Evolutionary conservation across 768 basidiomycete genomes (phyloP).

Genomic region (Leccinum uliginosum): DNA sequence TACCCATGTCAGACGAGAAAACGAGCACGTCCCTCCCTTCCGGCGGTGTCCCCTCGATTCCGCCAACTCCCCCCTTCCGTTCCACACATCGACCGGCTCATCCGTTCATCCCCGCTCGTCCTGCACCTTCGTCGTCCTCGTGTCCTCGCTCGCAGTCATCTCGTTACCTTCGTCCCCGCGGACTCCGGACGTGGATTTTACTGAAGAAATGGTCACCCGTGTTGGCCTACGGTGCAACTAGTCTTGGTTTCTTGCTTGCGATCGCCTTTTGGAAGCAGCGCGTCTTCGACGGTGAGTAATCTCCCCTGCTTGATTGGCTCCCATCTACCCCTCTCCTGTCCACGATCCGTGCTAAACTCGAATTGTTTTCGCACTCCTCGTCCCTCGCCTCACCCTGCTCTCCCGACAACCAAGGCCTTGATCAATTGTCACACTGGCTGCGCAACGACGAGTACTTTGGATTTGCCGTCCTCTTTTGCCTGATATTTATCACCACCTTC

Average conservation of each 20-base stretch:
- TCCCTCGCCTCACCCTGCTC: not conserved
- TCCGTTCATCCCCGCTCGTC: conserved; percentile 19
- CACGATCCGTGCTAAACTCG: conserved; percentile 1
- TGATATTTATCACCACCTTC: conserved; percentile 85
- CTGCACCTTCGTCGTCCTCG: conserved; percentile 11
- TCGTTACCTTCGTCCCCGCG: conserved; percentile 42
- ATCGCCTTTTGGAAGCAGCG: conserved; percentile 80
- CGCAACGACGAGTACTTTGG: conserved; percentile 69
- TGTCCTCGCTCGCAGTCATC: conserved; percentile 18
- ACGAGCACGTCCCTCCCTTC: not conserved
- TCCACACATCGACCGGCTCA: conserved; percentile 15
- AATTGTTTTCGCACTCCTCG: not conserved
- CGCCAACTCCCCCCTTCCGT: conserved; percentile 13
- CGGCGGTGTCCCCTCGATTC: conserved; percentile 20
- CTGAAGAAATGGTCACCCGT: conserved; percentile 75
- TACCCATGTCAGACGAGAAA: conserved; percentile 26
- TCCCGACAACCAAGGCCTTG: conserved; percentile 54
- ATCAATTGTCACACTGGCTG: conserved; percentile 76
- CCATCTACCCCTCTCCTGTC: not conserved
- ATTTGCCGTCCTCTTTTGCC: conserved; percentile 70
- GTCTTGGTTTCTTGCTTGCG: conserved; percentile 71
- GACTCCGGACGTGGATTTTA: conserved; percentile 52
- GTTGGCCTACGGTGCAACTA: conserved; percentile 72
- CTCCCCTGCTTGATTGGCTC: not conserved
- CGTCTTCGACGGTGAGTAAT: conserved; percentile 70